phyloP scores from a whole-genome alignment of 2,329 filamentous ascomycete genomes.

The Didymellaceae sp. region DNA sequence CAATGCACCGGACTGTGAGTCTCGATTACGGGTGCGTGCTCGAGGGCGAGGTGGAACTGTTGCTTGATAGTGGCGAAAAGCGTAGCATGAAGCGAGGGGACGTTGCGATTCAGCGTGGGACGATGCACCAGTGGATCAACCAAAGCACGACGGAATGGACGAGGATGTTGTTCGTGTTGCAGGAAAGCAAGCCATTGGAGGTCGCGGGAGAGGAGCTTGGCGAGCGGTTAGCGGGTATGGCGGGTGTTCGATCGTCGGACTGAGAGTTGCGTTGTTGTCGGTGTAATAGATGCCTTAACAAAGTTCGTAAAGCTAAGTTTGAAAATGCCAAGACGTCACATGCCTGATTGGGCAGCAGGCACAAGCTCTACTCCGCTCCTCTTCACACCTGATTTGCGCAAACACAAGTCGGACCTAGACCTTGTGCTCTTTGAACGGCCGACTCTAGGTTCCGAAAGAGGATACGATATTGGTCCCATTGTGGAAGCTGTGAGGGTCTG shows the following conservation, averaged over 20 bases:
- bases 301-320: too few species aligned
- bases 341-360: conserved; percentile 9
- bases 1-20: conserved; percentile 52
- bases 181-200: conserved; percentile 44
- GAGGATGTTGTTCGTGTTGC: conserved; percentile 49
- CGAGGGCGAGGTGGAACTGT: conserved; percentile 48
- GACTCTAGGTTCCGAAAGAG: background rate
- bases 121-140: conserved; percentile 51
- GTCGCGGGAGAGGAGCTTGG: conserved; percentile 41
- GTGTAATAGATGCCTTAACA: too few species aligned
- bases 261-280: conserved; percentile 16
- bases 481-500: conserved; percentile 17
- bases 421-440: background rate
- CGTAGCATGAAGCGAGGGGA: conserved; percentile 47
- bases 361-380: conserved; percentile 14
- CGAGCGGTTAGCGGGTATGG: conserved; percentile 46
- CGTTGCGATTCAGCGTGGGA: conserved; percentile 49
- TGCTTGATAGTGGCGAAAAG: conserved; percentile 50
- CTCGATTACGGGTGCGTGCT: conserved; percentile 51
- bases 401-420: conserved; percentile 1
- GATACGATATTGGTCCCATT: conserved; percentile 15
- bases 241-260: conserved; percentile 45
- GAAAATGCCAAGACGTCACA: conserved; percentile 7
- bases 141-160: conserved; percentile 42
- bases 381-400: conserved; percentile 10